These are phyloP conservation scores for Macrophomina tecta DNA, from an alignment of 2,329 filamentous ascomycete genomes.

Conservation along the genomic window DNA sequence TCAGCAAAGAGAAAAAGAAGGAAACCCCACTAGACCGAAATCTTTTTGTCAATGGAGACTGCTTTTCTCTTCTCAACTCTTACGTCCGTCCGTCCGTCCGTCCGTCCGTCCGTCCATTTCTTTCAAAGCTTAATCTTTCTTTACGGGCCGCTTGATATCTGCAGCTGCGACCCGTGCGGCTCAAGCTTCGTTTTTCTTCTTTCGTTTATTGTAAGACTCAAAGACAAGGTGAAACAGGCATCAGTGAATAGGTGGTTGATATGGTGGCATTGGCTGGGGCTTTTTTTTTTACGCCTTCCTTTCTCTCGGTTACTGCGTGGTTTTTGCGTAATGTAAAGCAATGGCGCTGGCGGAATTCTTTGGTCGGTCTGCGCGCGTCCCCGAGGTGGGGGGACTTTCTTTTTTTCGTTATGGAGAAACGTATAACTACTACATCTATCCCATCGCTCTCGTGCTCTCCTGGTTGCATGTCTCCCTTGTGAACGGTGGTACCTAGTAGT, in stretches of 20 bases:
- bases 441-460: background rate
- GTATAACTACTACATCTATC: background rate
- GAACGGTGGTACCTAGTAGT: background rate
- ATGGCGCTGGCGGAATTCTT: constrained; percentile 11
- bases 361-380: background rate
- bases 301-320: background rate
- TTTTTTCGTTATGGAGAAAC: background rate
- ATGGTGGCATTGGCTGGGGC: constrained; percentile 14
- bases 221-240: background rate
- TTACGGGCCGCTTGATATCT: constrained; percentile 23
- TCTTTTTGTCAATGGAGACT: background rate
- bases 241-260: background rate
- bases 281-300: background rate
- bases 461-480: background rate
- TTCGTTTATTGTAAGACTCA: constrained; percentile 1
- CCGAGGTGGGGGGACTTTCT: no score
- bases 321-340: background rate
- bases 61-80: background rate
- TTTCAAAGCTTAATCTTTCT: background rate
- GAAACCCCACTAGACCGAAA: background rate
- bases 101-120: background rate
- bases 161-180: constrained; percentile 17
- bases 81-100: background rate
- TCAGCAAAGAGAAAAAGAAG: constrained; percentile 7
- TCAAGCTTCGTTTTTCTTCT: background rate